Conservation (phyloP, 108 stramenopile genomes). For the Conticribra guillardii region DNA sequence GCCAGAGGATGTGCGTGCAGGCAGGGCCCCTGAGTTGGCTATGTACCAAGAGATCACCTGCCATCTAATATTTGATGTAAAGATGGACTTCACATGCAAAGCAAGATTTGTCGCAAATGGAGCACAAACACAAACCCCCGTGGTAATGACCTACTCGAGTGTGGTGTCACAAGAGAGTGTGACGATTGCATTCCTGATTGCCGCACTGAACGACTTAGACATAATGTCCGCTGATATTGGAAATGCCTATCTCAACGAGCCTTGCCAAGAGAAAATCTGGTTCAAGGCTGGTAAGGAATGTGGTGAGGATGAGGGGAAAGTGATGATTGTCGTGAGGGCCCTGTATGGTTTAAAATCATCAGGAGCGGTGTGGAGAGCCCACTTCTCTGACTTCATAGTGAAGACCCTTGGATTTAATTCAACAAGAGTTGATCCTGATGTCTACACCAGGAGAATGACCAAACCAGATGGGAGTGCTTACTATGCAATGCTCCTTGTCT, state of each 20-base stretch:
- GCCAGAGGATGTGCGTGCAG: neutral
- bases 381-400: slow-evolving; percentile 12
- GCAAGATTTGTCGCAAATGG: slow-evolving; percentile 35
- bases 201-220: slow-evolving; percentile 52
- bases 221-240: slow-evolving; percentile 35
- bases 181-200: slow-evolving; percentile 41
- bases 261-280: slow-evolving; percentile 37
- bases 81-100: slow-evolving; percentile 32
- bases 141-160: slow-evolving; percentile 7
- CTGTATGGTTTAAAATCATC: slow-evolving; percentile 49
- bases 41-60: slow-evolving; percentile 2
- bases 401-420: neutral
- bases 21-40: no score
- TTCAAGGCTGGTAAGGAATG: slow-evolving; percentile 46
- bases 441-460: neutral
- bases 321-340: slow-evolving; percentile 28
- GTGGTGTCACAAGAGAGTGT: slow-evolving; percentile 46
- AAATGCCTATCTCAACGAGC: slow-evolving; percentile 53
- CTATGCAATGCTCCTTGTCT: slow-evolving; percentile 30
- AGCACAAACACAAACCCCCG: slow-evolving; percentile 37
- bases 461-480: neutral
- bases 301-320: slow-evolving; percentile 19
- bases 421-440: neutral
- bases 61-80: slow-evolving; percentile 26
- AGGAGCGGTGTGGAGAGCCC: slow-evolving; percentile 40